Evolutionary conservation across 306 rosid species (phyloP).

Genomic region (Parietaria judaica): DNA sequence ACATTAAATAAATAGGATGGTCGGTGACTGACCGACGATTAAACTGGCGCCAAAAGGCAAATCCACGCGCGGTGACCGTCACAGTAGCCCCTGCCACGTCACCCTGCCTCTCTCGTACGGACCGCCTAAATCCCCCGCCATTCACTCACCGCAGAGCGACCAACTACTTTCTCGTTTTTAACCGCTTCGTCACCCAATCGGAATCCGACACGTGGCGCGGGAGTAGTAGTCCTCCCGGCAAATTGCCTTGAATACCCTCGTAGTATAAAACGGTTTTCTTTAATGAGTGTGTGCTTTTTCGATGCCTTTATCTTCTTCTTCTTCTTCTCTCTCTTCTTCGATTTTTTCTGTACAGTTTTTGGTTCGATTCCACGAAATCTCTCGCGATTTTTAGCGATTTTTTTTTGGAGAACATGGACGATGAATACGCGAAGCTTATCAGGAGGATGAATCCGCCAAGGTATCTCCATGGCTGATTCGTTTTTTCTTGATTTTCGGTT

Average conservation of each 20-base stretch:
- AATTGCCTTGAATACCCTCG: background rate
- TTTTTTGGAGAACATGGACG: conserved; percentile 27
- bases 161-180: no score
- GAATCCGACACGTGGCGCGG: no score
- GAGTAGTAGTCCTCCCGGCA: no score
- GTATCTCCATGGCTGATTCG: conserved; percentile 10
- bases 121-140: background rate
- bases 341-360: conserved; percentile 7
- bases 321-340: background rate
- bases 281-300: background rate
- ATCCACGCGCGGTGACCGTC: conserved; percentile 18
- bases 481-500: conserved; percentile 1
- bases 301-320: background rate
- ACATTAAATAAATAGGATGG: conserved; percentile 3
- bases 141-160: background rate
- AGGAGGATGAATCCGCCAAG: conserved; percentile 64
- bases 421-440: conserved; percentile 50
- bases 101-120: conserved; percentile 19
- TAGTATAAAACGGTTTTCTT: background rate
- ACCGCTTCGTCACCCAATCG: no score
- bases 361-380: conserved; percentile 3
- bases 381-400: background rate
- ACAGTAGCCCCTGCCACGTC: conserved; percentile 14
- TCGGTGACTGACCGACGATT: conserved; percentile 15
- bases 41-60: conserved; percentile 22